A percentile compares a stretch with the other conserved stretches of the same genome.
phyloP scores from a whole-genome alignment of 164 flowering plant species.

The Aristolochia contorta region DNA sequence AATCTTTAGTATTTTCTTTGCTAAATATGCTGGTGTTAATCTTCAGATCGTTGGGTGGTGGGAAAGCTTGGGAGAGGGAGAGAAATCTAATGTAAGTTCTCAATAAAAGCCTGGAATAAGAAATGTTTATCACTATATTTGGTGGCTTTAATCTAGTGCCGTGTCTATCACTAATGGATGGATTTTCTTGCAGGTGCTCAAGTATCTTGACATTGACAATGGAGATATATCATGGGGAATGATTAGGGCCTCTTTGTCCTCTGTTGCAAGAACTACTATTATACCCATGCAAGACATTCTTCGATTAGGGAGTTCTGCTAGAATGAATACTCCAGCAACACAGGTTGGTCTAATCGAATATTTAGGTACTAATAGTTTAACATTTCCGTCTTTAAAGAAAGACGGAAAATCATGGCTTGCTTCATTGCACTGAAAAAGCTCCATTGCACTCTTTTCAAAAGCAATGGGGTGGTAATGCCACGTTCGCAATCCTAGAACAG shows the following conservation, averaged over 20 bases:
- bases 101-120: neutral
- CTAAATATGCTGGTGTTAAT: conserved; percentile 1
- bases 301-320: conserved; percentile 67
- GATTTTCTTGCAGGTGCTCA: conserved; percentile 42
- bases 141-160: no score
- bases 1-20: neutral
- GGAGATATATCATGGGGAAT: conserved; percentile 68
- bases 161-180: neutral
- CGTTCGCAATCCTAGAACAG: neutral
- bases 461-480: neutral
- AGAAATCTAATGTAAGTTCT: conserved; percentile 57
- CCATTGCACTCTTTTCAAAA: no score
- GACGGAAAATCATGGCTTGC: neutral
- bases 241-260: conserved; percentile 49
- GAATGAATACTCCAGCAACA: conserved; percentile 97
- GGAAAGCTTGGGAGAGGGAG: conserved; percentile 54
- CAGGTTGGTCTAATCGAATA: conserved; percentile 36
- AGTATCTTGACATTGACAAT: conserved; percentile 43
- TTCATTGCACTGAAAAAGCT: neutral
- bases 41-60: conserved; percentile 83
- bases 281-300: conserved; percentile 94
- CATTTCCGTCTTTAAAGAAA: no score
- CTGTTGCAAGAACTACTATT: conserved; percentile 74
- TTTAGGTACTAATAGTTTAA: no score
- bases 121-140: neutral